Base-by-base conservation (phyloP, 345 rosid genomes). In the Camelina neglecta region DNA sequence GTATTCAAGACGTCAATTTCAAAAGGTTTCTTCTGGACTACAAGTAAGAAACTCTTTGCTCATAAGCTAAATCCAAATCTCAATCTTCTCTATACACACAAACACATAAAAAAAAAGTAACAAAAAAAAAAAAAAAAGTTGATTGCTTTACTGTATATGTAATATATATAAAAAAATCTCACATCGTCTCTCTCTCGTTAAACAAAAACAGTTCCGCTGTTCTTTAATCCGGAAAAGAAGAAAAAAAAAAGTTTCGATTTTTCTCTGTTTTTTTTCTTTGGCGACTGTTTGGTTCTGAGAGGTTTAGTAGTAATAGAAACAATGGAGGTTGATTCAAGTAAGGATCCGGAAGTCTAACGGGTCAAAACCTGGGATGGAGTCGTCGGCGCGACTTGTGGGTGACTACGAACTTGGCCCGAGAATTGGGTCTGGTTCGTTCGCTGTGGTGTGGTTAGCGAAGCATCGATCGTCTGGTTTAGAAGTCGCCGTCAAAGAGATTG, bases 381-480 rank as follows among this genome's bases (percentile, higher is more conserved):
- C 49, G 60, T 38, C 79, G 76, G 42, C 79, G 76, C 57, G 74
- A 66, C 35, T 83, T 42, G 83, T 89, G 6, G 93, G 97, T 11
- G 86, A 91, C 71, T 91, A 88, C 79, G 80, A 80, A 66, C 81
- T 91, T 56, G 97, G 97, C 4, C 85, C 83, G 23, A 85, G 63
- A 76, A 79, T 89, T 76, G 97, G 94, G 79, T 85, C 81, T n/a
- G 97, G 94, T 62, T 87, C 97, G 45, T 91, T 83, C 73, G 95
- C 93, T 1, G 88, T 82, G 66, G 97, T 91, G 57, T 88, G 95
- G 95, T 63, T 60, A 62, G 74, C 93, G 4, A 83, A 70, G 35
- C 95, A 91, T 72, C 85, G 91, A 53, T 78, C 65, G 0, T 79
- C 80, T 12, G 89, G 90, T 70, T 50, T 51, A 16, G 80, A 86